Evolutionary conservation across 345 rosid genomes (phyloP), one percentile per base, ranked within the genome.

Genomic region (Tarenaya hassleriana): DNA sequence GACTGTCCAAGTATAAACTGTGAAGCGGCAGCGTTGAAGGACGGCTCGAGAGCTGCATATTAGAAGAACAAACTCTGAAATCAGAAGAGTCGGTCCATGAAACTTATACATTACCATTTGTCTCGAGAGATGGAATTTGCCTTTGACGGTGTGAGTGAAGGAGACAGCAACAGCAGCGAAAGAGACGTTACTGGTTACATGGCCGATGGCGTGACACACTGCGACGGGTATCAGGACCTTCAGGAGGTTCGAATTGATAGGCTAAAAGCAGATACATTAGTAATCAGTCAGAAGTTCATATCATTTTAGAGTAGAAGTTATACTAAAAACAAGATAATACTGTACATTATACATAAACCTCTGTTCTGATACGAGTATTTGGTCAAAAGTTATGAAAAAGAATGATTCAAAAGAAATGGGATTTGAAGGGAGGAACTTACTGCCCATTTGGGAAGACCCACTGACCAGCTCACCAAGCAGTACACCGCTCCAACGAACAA

Each of bases 151-250:
- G 72, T 87, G 98, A 10, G 96, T 81, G 80, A 91, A 91, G 43
- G 98, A 91, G 64, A 91, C 96, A 48, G 98, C 98, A 47, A 91
- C 98, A 6, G 98, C 98, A 0, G 98, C 96, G 57, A 91, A 87
- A 9, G 96, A 87, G 53, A 91, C 89, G 38, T 91, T 92, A 69
- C 90, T 82, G 15, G 92, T 92, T 29, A 92, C 94, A 63, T 92
- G 98, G 16, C 98, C 98, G 8, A 92, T 3, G 4, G 95, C 98
- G 50, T 92, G 98, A 70, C 96, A 92, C 5, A 74, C 81, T 13
- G 98, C 94, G 49, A 92, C 96, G 11, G 95, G 98, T 40, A 83
- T 81, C 75, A 92, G 72, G 52, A 92, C 74, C 73, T 76, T 77
- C 73, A 92, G 80, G 45, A 79, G 80, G 58, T 84, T 81, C 20